Conservation (phyloP, 352 stramenopile species). For the Phytophthora foliorum region DNA sequence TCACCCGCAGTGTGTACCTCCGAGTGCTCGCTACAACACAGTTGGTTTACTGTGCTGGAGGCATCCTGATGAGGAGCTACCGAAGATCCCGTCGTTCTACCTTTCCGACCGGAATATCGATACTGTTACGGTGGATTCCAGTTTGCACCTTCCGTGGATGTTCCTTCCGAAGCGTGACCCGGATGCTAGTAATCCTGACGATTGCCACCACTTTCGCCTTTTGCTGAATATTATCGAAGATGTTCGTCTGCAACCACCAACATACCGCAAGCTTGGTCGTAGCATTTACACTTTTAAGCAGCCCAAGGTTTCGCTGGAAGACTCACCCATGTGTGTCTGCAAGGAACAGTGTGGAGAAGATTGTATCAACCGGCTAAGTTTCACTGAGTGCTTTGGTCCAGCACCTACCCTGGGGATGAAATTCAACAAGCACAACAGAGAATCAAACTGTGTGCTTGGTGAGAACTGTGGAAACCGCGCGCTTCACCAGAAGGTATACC, state of each 20-base stretch:
- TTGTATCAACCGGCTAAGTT: constrained; percentile 94
- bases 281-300: constrained; percentile 92
- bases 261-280: constrained; percentile 77
- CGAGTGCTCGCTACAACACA: constrained; percentile 93
- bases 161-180: constrained; percentile 81
- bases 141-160: constrained; percentile 80
- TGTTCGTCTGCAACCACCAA: constrained; percentile 77
- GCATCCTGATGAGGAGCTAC: constrained; percentile 81
- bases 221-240: constrained; percentile 73
- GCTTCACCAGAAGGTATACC: constrained; percentile 86
- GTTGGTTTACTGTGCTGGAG: constrained; percentile 93
- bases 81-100: constrained; percentile 81
- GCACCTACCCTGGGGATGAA: constrained; percentile 67
- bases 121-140: constrained; percentile 81
- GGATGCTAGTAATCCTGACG: constrained; percentile 46
- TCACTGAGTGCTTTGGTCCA: constrained; percentile 93
- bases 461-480: constrained; percentile 93
- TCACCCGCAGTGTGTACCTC: constrained; percentile 94
- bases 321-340: constrained; percentile 84
- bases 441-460: constrained; percentile 93
- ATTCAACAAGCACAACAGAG: constrained; percentile 74
- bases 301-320: constrained; percentile 75
- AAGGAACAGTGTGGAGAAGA: constrained; percentile 88
- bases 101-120: constrained; percentile 70
- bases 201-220: constrained; percentile 88